These are phyloP conservation scores for Debaryomycetaceae sp. DNA, from an alignment of 1,139 yeast genomes.

Conservation along the genomic window DNA sequence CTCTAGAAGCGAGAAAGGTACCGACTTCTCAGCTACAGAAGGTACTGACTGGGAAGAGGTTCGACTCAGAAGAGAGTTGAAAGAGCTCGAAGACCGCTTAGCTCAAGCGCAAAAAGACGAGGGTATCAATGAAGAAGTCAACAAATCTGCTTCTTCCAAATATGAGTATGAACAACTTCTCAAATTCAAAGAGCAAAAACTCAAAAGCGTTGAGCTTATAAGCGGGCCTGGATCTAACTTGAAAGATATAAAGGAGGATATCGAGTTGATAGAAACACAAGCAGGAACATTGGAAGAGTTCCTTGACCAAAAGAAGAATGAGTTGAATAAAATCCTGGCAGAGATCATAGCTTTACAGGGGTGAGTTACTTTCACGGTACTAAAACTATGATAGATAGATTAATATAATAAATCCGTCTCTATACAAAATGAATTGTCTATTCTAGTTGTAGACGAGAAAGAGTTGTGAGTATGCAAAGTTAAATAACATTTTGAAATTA, in stretches of 20 bases:
- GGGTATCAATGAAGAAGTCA: slow-evolving; percentile 22
- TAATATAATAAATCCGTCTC: not conserved
- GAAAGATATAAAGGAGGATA: slow-evolving; percentile 49
- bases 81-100: slow-evolving; percentile 66
- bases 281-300: slow-evolving; percentile 59
- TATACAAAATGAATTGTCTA: not conserved
- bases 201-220: slow-evolving; percentile 9
- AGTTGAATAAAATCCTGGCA: slow-evolving; percentile 43
- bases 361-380: not conserved
- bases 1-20: slow-evolving; percentile 56
- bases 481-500: slow-evolving; percentile 1
- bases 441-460: not conserved
- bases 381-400: not conserved
- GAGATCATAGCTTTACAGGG: slow-evolving; percentile 33
- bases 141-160: slow-evolving; percentile 33
- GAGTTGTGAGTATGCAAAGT: slow-evolving; percentile 2
- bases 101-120: slow-evolving; percentile 54
- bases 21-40: slow-evolving; percentile 70
- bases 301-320: slow-evolving; percentile 47
- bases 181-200: slow-evolving; percentile 57
- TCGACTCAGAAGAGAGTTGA: slow-evolving; percentile 72
- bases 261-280: slow-evolving; percentile 63
- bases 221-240: slow-evolving; percentile 24
- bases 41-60: slow-evolving; percentile 89
- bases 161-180: slow-evolving; percentile 82